Evolutionary conservation across 805 yeast species (phyloP).

Genomic region (Groenewaldozyma salmanticensis): DNA sequence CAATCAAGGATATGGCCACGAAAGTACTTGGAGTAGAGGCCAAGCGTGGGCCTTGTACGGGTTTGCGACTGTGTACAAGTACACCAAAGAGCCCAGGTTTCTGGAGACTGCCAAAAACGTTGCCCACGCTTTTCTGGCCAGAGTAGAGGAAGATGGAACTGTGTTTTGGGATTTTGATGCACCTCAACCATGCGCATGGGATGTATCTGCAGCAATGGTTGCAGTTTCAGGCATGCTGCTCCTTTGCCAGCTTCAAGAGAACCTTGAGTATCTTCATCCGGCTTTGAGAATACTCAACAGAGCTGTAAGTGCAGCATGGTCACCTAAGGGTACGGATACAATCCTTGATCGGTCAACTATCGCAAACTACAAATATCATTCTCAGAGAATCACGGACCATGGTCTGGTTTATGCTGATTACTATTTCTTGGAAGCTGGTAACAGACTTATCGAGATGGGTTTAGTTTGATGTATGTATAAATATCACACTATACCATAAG

Average conservation of each 20-base stretch:
- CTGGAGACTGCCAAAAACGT: conserved; percentile 21
- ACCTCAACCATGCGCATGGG: conserved; percentile 21
- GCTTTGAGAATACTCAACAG: conserved; percentile 17
- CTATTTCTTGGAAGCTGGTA: conserved; percentile 25
- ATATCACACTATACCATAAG: too few relatives aligned
- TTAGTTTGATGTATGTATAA: too few relatives aligned
- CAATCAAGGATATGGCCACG: conserved; percentile 25
- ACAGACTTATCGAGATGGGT: conserved; percentile 23
- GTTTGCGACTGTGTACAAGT: conserved; percentile 21
- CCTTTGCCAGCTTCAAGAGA: conserved; percentile 15
- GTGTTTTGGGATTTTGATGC: conserved; percentile 17
- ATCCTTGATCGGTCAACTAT: conserved; percentile 22
- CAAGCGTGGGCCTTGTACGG: conserved; percentile 29
- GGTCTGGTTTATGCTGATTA: conserved; percentile 29
- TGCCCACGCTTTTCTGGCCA: conserved; percentile 20
- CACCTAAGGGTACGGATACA: conserved; percentile 17
- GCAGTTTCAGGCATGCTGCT: conserved; percentile 24
- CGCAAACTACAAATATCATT: conserved; percentile 22
- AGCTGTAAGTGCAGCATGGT: conserved; percentile 15
- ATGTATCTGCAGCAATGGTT: conserved; percentile 25
- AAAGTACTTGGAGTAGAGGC: conserved; percentile 27
- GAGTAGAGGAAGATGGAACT: conserved; percentile 24
- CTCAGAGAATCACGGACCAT: conserved; percentile 14
- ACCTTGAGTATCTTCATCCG: conserved; percentile 13
- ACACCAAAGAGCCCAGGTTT: conserved; percentile 22